Conservation (phyloP, 495 filamentous ascomycete genomes). For the Aspergillus diversus region DNA sequence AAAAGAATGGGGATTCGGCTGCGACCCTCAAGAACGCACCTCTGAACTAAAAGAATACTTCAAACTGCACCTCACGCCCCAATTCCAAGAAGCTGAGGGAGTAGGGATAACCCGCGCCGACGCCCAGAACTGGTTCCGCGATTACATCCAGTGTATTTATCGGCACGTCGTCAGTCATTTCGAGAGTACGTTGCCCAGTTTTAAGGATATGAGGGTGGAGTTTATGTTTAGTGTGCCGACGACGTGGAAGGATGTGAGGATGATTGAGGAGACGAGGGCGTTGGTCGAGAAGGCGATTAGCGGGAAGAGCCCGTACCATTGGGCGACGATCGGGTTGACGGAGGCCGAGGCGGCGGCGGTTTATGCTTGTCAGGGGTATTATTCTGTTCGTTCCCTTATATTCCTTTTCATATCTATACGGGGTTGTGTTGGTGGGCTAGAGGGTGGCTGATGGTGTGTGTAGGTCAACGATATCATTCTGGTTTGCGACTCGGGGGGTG, state of each 20-base stretch:
- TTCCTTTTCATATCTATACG: neutral
- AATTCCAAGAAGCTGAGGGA: constrained; percentile 40
- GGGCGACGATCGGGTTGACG: constrained; percentile 62
- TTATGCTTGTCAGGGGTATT: constrained; percentile 48
- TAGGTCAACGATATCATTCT: constrained; percentile 50
- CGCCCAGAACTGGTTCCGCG: constrained; percentile 57
- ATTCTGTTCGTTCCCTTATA: constrained; percentile 25
- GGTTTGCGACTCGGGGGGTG: constrained; percentile 60
- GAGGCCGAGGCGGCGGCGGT: constrained; percentile 73
- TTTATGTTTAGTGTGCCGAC: constrained; percentile 72
- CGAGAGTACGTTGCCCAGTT: constrained; percentile 37
- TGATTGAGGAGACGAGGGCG: constrained; percentile 57
- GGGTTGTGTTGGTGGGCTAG: neutral
- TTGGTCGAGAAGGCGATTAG: constrained; percentile 57
- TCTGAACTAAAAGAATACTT: constrained; percentile 57
- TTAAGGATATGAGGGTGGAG: constrained; percentile 50
- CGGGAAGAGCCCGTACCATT: constrained; percentile 48
- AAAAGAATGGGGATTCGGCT: constrained; percentile 61
- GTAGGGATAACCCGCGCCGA: constrained; percentile 40
- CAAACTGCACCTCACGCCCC: constrained; percentile 61
- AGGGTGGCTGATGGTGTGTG: neutral
- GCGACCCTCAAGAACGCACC: constrained; percentile 48
- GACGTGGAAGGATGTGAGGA: constrained; percentile 62
- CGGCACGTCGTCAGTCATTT: constrained; percentile 55
- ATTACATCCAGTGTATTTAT: constrained; percentile 60